Evolutionary conservation across 192 early-diverging fungal genomes (phyloP), one percentile per base, ranked within the genome.

Genomic region (Lunasporangiospora selenospora): DNA sequence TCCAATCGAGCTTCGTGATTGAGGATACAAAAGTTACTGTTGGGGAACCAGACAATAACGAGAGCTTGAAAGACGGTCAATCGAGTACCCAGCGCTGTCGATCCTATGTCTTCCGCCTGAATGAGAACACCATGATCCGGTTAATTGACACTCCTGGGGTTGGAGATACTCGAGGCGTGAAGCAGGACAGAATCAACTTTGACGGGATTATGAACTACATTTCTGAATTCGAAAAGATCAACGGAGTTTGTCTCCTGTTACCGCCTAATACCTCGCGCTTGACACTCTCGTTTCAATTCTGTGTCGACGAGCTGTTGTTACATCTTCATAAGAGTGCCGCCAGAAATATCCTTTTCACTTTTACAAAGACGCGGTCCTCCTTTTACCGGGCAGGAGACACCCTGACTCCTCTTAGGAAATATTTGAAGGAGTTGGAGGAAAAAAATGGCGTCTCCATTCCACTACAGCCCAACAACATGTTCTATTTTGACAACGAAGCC

Each of bases 381-480:
- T 64, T 58, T 48, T 75, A 64, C 27, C 40, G 54, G 24, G 61
- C 70, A 2, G 70, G 70, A 27, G 61, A 75, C 29, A 75, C 70
- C 27, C 44, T 58, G 34, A 37, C 45, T 1, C 46, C 38, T 3
- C 32, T 75, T 1, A 58, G 44, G 38, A 53, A 59, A 37, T 41
- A 62, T 23, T 33, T 71, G 3, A 23, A 26, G 0, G 47, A 64
- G 1, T 52, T 75, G 37, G 27, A 51, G 26, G 4, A 64, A 48
- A 38, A 9, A 34, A 53, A 6, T 26, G 41, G 31, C 31, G 21
- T 75, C 30, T 50, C n/a, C 13, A 58, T 75, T 30, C 42, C 23
- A 12, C 41, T 50, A 8, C 26, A 38, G 13, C 0, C 31, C 3
- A 27, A 50, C 45, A 75, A 36, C 2, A 38, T 64, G 13, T 75